Conservation (phyloP, 768 basidiomycete genomes). For the Lactifluus volemus region DNA sequence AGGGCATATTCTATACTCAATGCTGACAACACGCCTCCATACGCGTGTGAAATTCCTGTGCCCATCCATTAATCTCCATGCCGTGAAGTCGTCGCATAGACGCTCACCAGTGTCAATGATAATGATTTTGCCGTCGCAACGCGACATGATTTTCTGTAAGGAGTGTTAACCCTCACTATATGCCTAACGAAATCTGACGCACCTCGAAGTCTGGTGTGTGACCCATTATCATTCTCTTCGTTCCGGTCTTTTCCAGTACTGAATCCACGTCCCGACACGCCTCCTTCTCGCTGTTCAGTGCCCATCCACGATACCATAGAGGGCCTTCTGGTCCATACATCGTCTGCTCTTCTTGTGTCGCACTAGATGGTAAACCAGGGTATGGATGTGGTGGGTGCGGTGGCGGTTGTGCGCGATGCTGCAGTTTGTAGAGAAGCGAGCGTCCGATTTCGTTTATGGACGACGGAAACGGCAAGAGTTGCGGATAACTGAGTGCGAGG, state of each 20-base stretch:
- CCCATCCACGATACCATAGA: constrained; percentile 94
- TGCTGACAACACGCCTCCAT: constrained; percentile 88
- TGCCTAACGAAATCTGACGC: constrained; percentile 18
- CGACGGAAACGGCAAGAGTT: constrained; percentile 75
- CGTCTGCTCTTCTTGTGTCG: constrained; percentile 57
- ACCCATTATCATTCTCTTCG: constrained; percentile 88
- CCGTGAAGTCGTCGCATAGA: neutral
- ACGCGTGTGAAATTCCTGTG: constrained; percentile 87
- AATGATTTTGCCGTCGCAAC: constrained; percentile 88
- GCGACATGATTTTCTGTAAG: constrained; percentile 55
- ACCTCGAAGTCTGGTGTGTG: constrained; percentile 89
- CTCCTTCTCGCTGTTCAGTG: constrained; percentile 57
- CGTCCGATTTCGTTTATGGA: constrained; percentile 69
- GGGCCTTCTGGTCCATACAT: constrained; percentile 77
- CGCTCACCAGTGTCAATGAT: constrained; percentile 86
- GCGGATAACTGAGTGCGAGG: constrained; percentile 64
- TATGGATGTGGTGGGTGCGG: constrained; percentile 79
- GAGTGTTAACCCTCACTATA: neutral
- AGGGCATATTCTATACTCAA: constrained; percentile 81
- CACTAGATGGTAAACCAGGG: constrained; percentile 55
- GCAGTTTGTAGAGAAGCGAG: constrained; percentile 63
- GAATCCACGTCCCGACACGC: constrained; percentile 65
- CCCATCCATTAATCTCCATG: constrained; percentile 6
- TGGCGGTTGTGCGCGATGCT: constrained; percentile 54
- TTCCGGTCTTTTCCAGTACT: constrained; percentile 68